Percentiles rank a stretch among this genome's conserved stretches.
Evolutionary conservation across 2,329 filamentous ascomycete genomes (phyloP).

Genomic region (Metarhizium humberi): DNA sequence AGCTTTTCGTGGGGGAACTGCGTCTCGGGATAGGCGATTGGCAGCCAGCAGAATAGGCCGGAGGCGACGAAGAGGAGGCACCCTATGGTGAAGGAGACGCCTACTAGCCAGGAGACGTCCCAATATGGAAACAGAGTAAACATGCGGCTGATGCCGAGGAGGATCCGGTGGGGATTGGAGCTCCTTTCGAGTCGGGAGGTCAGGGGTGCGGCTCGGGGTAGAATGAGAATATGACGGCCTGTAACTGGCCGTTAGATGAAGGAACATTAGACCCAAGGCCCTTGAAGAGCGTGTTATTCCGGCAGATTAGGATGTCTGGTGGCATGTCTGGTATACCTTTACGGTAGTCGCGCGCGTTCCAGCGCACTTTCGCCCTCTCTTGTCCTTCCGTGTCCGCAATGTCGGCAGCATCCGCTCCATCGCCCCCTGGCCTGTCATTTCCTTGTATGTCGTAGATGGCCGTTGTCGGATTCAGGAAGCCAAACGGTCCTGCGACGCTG

Average conservation of each 20-base stretch:
- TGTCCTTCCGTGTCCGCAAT: background rate
- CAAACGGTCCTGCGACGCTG: slow-evolving; percentile 8
- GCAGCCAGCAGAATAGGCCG: slow-evolving; percentile 49
- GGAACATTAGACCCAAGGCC: background rate
- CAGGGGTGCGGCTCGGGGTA: slow-evolving; percentile 8
- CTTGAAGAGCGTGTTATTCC: background rate
- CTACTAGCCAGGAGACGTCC: slow-evolving; percentile 14
- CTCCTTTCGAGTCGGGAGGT: slow-evolving; percentile 4
- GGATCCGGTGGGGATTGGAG: background rate
- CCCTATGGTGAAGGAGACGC: slow-evolving; percentile 12
- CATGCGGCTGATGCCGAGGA: slow-evolving; percentile 12
- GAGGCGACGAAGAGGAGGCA: slow-evolving; percentile 12
- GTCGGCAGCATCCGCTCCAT: background rate
- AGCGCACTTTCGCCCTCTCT: slow-evolving; percentile 7
- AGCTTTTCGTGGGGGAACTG: slow-evolving; percentile 33
- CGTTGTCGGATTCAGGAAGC: slow-evolving; percentile 10
- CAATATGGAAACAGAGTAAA: slow-evolving; percentile 12
- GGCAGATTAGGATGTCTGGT: background rate
- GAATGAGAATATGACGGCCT: slow-evolving; percentile 9
- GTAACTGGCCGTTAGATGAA: background rate
- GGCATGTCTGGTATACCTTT: slow-evolving; percentile 4
- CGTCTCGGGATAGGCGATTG: slow-evolving; percentile 38
- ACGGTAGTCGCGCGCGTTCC: slow-evolving; percentile 10
- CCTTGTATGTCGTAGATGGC: slow-evolving; percentile 9
- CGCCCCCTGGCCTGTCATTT: slow-evolving; percentile 1